Evolutionary conservation across 2,329 filamentous ascomycete species (phyloP).

Genomic region (Stromatinia cepivora): DNA sequence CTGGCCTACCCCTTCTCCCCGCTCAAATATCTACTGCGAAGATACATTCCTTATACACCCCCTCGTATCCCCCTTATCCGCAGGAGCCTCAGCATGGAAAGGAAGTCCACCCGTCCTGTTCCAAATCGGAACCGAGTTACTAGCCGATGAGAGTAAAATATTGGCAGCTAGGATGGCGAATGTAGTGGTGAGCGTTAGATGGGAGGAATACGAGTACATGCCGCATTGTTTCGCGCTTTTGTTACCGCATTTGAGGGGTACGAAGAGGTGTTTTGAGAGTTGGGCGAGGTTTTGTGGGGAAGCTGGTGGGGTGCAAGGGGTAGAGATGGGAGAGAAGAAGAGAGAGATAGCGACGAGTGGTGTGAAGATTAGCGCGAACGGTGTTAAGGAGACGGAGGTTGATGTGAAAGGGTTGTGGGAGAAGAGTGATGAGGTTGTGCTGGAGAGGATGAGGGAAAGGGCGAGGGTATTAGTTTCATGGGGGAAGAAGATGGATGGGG

Average conservation of each 20-base stretch:
- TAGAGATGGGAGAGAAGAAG: background rate
- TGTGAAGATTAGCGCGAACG: slow-evolving; percentile 51
- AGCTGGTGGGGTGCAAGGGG: slow-evolving; percentile 38
- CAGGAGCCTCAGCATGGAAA: slow-evolving; percentile 53
- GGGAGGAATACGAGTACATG: slow-evolving; percentile 77
- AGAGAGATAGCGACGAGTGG: slow-evolving; percentile 43
- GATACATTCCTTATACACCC: slow-evolving; percentile 62
- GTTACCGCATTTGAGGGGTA: slow-evolving; percentile 49
- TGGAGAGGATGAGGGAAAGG: slow-evolving; percentile 43
- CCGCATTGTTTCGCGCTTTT: slow-evolving; percentile 70
- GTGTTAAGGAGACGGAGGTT: slow-evolving; percentile 50
- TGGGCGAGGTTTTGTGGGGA: slow-evolving; percentile 58
- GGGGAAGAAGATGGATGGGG: background rate
- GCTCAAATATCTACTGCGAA: slow-evolving; percentile 55
- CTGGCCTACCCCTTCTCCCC: slow-evolving; percentile 59
- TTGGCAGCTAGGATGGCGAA: slow-evolving; percentile 56
- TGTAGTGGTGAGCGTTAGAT: slow-evolving; percentile 62
- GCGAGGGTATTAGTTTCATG: slow-evolving; percentile 26
- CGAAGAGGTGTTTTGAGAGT: slow-evolving; percentile 53
- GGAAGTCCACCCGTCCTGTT: slow-evolving; percentile 66
- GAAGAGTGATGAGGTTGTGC: slow-evolving; percentile 48
- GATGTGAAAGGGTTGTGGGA: slow-evolving; percentile 47
- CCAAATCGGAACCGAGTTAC: slow-evolving; percentile 68
- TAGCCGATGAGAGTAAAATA: slow-evolving; percentile 66
- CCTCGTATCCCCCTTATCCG: slow-evolving; percentile 63